A percentile compares a stretch with the other conserved stretches of the same genome.
phyloP scores from a whole-genome alignment of 371 early-diverging fungal genomes.

The Sporodiniella umbellata region DNA sequence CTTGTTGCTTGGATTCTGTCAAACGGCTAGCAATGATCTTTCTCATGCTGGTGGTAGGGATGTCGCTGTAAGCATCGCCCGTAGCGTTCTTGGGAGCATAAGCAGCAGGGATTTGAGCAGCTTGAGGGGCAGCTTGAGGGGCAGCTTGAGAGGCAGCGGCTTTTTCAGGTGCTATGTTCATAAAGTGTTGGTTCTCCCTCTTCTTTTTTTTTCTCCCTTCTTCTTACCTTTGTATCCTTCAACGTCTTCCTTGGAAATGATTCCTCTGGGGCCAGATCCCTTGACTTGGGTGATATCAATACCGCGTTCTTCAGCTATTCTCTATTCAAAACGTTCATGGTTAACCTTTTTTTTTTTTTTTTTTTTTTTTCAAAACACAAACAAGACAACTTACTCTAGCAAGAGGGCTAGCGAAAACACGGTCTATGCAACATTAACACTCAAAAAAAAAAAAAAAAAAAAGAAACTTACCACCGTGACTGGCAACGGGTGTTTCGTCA shows the following conservation, averaged over 20 bases:
- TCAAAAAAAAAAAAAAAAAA: background rate
- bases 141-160: slow-evolving; percentile 35
- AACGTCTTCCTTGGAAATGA: slow-evolving; percentile 92
- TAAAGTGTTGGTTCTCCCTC: background rate
- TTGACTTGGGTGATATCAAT: slow-evolving; percentile 73
- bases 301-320: slow-evolving; percentile 81
- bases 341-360: background rate
- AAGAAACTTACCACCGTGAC: slow-evolving; percentile 13
- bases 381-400: slow-evolving; percentile 54
- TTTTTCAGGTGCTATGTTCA: slow-evolving; percentile 24
- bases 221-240: slow-evolving; percentile 58
- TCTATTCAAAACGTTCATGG: slow-evolving; percentile 36
- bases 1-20: slow-evolving; percentile 80
- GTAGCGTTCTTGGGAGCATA: slow-evolving; percentile 52
- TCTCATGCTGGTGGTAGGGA: slow-evolving; percentile 90
- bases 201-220: background rate
- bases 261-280: slow-evolving; percentile 88
- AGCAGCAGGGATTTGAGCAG: slow-evolving; percentile 41
- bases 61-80: slow-evolving; percentile 71
- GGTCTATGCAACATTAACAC: slow-evolving; percentile 4
- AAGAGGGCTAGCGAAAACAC: slow-evolving; percentile 74
- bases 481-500: slow-evolving; percentile 16
- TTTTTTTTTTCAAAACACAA: no score
- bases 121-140: slow-evolving; percentile 32
- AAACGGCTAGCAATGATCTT: slow-evolving; percentile 85